phyloP scores from a whole-genome alignment of 1,284 basidiomycete species.

The Retiboletus flavoniger region DNA sequence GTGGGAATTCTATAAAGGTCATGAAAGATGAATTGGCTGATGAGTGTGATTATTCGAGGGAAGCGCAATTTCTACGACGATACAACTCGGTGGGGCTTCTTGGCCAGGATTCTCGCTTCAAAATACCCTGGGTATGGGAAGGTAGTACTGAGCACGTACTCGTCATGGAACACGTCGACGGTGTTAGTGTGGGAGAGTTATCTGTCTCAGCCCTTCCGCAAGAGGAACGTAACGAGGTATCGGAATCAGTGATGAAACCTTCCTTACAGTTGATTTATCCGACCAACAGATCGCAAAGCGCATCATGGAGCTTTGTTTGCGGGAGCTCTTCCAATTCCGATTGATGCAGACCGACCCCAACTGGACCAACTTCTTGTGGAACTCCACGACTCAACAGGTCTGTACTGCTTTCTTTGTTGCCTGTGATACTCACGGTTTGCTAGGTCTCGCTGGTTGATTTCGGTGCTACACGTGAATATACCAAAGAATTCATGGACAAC shows the following conservation, averaged over 20 bases:
- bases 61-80: conserved; percentile 70
- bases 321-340: conserved; percentile 88
- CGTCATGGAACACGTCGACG: conserved; percentile 86
- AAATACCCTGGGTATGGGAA: conserved; percentile 84
- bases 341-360: conserved; percentile 99
- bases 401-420: background rate
- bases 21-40: conserved; percentile 92
- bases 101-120: conserved; percentile 66
- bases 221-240: conserved; percentile 75
- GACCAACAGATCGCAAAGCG: conserved; percentile 72
- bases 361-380: conserved; percentile 97
- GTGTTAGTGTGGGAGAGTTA: conserved; percentile 76
- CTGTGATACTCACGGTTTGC: background rate
- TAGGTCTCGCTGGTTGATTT: conserved; percentile 94
- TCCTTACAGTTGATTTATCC: background rate
- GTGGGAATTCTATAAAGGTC: conserved; percentile 45
- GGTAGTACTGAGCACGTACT: conserved; percentile 81
- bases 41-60: conserved; percentile 92
- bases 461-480: conserved; percentile 89
- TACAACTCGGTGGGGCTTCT: conserved; percentile 60
- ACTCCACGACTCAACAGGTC: conserved; percentile 56
- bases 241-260: background rate
- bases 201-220: conserved; percentile 55
- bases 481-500: conserved; percentile 82
- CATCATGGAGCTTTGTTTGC: conserved; percentile 84